Percentiles rank a stretch among this genome's conserved stretches.
These are phyloP conservation scores for Xylariaceae sp. DNA, from an alignment of 2,329 filamentous ascomycete species.

Conservation along the genomic window DNA sequence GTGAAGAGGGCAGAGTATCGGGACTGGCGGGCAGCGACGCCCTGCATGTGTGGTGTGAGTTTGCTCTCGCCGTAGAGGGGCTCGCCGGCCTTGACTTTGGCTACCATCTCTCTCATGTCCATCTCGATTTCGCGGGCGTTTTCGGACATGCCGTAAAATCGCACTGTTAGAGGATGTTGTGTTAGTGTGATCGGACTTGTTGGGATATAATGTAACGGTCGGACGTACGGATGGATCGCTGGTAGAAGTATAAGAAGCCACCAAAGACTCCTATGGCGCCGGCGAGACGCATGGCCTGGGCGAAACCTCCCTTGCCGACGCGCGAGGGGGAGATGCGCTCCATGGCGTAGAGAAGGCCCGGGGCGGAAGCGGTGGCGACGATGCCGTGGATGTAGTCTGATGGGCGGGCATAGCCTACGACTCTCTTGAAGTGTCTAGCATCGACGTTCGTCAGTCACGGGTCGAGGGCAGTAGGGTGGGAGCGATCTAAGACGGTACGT, in stretches of 20 bases:
- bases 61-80: slow-evolving; percentile 80
- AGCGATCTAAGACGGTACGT: slow-evolving; percentile 41
- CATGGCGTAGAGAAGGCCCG: slow-evolving; percentile 71
- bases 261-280: slow-evolving; percentile 70
- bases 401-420: slow-evolving; percentile 79
- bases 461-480: neutral
- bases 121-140: slow-evolving; percentile 88
- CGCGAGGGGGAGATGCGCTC: slow-evolving; percentile 84
- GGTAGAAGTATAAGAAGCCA: slow-evolving; percentile 82
- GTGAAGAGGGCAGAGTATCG: slow-evolving; percentile 83
- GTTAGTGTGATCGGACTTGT: neutral
- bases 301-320: slow-evolving; percentile 78
- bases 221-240: slow-evolving; percentile 77
- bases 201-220: no score
- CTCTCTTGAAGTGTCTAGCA: slow-evolving; percentile 81
- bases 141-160: slow-evolving; percentile 93
- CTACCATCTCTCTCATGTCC: slow-evolving; percentile 98
- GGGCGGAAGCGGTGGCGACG: slow-evolving; percentile 67
- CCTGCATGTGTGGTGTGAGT: slow-evolving; percentile 86
- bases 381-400: slow-evolving; percentile 77
- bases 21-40: slow-evolving; percentile 87
- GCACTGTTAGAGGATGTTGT: slow-evolving; percentile 53
- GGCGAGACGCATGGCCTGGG: slow-evolving; percentile 76
- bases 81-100: slow-evolving; percentile 89
- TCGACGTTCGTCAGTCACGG: slow-evolving; percentile 3